These are phyloP conservation scores for Avena sativa DNA, from an alignment of 176 grass and related monocot genomes.

Conservation along the genomic window DNA sequence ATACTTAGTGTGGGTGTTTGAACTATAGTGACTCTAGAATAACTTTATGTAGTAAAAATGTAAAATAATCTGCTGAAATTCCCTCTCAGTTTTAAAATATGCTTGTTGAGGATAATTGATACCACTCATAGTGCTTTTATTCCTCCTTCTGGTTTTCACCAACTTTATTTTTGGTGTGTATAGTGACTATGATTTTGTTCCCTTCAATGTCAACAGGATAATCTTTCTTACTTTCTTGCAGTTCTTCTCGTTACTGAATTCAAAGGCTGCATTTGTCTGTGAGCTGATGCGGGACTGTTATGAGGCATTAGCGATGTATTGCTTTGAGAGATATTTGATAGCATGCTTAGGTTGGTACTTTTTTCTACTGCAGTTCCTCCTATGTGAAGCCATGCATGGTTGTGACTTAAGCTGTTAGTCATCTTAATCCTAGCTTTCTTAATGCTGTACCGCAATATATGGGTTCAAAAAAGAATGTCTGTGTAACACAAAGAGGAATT, in stretches of 20 bases:
- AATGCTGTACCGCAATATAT: background rate
- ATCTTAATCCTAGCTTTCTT: conserved; percentile 2
- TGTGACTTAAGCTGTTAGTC: conserved; percentile 24
- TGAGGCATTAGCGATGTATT: conserved; percentile 98
- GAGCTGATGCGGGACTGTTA: conserved; percentile 97
- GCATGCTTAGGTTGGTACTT: conserved; percentile 88
- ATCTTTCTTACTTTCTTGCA: conserved; percentile 51
- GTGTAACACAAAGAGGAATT: conserved; percentile 7
- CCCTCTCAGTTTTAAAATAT: conserved; percentile 40
- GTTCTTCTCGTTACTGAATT: conserved; percentile 88
- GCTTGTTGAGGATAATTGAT: conserved; percentile 22
- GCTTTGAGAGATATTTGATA: conserved; percentile 98
- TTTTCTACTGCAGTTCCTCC: conserved; percentile 19
- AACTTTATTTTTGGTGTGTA: conserved; percentile 38
- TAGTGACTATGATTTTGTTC: conserved; percentile 36
- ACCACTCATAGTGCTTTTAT: conserved; percentile 15
- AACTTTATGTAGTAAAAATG: background rate
- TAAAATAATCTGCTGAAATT: conserved; percentile 28
- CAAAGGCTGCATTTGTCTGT: conserved; percentile 85
- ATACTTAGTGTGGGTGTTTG: background rate
- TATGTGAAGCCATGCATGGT: background rate
- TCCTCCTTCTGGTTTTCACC: conserved; percentile 30
- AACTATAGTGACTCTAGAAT: background rate
- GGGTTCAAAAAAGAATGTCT: background rate
- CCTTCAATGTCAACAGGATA: conserved; percentile 20